A percentile compares a stretch with the other conserved stretches of the same genome.
These are phyloP conservation scores for Pseudogymnoascus sp. DNA, from an alignment of 2,329 filamentous ascomycete species.

Conservation along the genomic window DNA sequence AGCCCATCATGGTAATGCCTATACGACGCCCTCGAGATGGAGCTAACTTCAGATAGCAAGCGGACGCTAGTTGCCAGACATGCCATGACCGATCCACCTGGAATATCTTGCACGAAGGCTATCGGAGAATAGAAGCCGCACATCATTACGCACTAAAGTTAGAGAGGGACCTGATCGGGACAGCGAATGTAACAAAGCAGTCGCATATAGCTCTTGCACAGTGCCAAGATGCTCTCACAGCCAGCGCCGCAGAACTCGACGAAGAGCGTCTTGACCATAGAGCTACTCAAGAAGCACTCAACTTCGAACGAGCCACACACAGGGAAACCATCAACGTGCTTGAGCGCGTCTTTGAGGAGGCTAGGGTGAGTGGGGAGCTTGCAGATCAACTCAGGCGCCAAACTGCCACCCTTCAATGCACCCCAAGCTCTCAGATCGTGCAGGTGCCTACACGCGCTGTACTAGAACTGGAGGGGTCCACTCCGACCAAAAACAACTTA, in stretches of 20 bases:
- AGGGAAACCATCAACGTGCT: conserved; percentile 12
- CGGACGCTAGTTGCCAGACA: neutral
- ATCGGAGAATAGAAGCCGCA: neutral
- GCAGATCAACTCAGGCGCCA: conserved; percentile 4
- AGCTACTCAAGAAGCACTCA: conserved; percentile 6
- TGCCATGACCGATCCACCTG: neutral
- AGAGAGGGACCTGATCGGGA: neutral
- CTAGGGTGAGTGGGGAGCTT: conserved; percentile 10
- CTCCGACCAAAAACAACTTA: neutral
- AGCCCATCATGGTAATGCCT: neutral
- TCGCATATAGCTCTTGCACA: too few species aligned
- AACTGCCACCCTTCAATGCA: neutral
- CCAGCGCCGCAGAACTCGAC: neutral
- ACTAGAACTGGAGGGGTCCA: neutral
- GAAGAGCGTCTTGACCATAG: conserved; percentile 2
- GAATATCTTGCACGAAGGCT: neutral
- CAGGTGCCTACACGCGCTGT: neutral
- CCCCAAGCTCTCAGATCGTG: neutral
- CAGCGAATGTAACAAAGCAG: too few species aligned
- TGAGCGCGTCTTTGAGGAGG: conserved; percentile 11
- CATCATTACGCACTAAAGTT: neutral
- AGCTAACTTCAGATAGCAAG: neutral
- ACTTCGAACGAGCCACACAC: neutral
- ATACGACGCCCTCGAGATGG: neutral
- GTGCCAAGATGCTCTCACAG: neutral